These are phyloP conservation scores for Remersonia thermophila DNA, from an alignment of 2,329 filamentous ascomycete species.

Conservation along the genomic window DNA sequence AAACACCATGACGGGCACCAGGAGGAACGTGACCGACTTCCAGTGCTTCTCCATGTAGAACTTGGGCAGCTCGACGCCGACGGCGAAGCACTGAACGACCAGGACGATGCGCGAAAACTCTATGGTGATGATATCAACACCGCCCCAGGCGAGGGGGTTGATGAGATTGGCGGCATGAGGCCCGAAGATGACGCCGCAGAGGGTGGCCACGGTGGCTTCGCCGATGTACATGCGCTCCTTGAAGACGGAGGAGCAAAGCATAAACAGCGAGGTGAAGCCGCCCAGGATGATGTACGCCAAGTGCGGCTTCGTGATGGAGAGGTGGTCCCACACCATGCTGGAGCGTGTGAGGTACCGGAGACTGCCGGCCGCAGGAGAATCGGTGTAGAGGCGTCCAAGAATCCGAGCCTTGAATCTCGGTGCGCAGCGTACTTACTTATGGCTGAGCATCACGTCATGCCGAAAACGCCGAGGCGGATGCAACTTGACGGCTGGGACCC, in stretches of 20 bases:
- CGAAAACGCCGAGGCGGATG: too few relatives aligned
- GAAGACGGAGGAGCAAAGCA: conserved; percentile 95
- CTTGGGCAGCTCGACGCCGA: conserved; percentile 80
- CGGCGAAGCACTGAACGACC: conserved; percentile 84
- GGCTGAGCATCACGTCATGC: too few relatives aligned
- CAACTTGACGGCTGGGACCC: too few relatives aligned
- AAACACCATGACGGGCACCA: conserved; percentile 93
- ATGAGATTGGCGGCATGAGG: conserved; percentile 75
- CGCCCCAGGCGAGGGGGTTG: conserved; percentile 65
- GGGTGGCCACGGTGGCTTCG: conserved; percentile 85
- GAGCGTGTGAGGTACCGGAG: conserved; percentile 2
- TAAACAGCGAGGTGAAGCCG: conserved; percentile 94
- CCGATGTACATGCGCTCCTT: conserved; percentile 98
- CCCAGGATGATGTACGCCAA: conserved; percentile 97
- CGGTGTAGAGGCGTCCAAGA: too few relatives aligned
- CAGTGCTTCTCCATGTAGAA: conserved; percentile 98
- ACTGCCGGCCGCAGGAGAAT: too few relatives aligned
- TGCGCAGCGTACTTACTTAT: too few relatives aligned
- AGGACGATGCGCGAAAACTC: conserved; percentile 84
- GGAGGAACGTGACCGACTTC: conserved; percentile 76
- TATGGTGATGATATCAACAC: conserved; percentile 72
- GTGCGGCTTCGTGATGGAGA: conserved; percentile 85
- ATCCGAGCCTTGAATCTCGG: too few relatives aligned
- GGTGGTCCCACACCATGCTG: conserved; percentile 65
- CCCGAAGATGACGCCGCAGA: conserved; percentile 81